Conservation (phyloP, 1,284 basidiomycete species). For the Marasmius tenuissimus region DNA sequence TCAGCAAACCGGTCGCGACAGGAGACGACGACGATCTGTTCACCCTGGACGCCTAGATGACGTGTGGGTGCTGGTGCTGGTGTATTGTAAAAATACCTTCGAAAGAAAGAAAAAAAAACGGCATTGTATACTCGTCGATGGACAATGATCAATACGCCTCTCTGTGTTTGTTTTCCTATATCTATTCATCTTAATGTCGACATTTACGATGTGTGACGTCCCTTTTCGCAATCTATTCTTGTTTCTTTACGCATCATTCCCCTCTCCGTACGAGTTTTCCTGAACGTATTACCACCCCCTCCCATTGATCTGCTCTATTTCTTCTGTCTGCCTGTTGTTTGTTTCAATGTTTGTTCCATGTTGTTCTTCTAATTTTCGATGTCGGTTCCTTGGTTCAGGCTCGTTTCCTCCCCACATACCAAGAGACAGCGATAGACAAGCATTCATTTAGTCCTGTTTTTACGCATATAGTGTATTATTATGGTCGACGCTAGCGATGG, state of each 20-base stretch:
- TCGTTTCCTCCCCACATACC: no score
- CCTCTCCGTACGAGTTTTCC: not conserved
- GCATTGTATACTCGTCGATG: not conserved
- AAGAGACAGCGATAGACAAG: not conserved
- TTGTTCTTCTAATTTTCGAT: no score
- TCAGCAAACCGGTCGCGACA: not conserved
- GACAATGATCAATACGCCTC: not conserved
- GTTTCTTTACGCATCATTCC: not conserved
- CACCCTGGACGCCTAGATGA: not conserved
- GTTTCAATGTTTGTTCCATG: not conserved
- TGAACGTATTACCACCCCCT: not conserved
- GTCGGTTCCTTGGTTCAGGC: not conserved
- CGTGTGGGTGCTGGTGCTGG: not conserved
- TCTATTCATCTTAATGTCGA: not conserved
- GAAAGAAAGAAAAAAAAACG: not conserved
- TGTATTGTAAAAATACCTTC: not conserved
- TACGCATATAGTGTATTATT: no score
- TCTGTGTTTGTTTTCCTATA: not conserved
- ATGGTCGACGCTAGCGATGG: no score
- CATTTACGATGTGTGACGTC: not conserved
- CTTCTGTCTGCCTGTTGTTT: not conserved
- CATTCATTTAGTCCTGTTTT: not conserved
- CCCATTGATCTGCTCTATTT: not conserved
- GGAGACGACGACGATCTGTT: slow-evolving; percentile 1
- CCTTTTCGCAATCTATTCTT: not conserved